phyloP scores from a whole-genome alignment of 148 eudicot genomes.

The Vaccinium darrowii region DNA sequence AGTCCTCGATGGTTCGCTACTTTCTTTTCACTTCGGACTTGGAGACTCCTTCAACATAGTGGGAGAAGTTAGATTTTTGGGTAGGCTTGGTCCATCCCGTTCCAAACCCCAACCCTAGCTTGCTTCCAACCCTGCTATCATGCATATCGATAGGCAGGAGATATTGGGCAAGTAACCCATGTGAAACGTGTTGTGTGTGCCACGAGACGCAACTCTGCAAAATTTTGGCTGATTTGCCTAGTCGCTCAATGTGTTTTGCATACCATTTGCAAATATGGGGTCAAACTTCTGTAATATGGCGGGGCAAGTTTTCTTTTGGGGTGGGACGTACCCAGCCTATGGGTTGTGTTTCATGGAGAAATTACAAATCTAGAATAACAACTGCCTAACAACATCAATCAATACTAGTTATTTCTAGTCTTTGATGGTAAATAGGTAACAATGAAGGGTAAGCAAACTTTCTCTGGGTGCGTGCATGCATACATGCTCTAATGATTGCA shows the following conservation, averaged over 20 bases:
- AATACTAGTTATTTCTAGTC: not conserved
- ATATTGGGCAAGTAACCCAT: not conserved
- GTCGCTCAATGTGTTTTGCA: not conserved
- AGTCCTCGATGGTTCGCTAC: not conserved
- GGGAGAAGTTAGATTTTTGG: not conserved
- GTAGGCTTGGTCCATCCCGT: too few relatives aligned
- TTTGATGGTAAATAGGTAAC: not conserved
- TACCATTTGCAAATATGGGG: not conserved
- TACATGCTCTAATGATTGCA: not conserved
- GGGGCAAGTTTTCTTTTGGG: not conserved
- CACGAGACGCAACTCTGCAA: not conserved
- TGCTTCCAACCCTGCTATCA: not conserved
- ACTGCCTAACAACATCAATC: not conserved
- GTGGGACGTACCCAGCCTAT: not conserved
- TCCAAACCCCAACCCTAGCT: not conserved
- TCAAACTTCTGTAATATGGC: not conserved
- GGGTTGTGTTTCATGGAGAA: not conserved
- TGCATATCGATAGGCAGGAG: slow-evolving; percentile 7
- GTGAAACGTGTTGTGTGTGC: not conserved
- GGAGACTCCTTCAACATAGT: not conserved
- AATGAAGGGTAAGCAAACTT: not conserved
- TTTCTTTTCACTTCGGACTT: not conserved
- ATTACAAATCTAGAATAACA: not conserved
- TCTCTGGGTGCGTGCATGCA: not conserved
- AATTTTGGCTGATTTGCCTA: not conserved